phyloP scores from a whole-genome alignment of 768 basidiomycete genomes.

The Lepiota brunneoincarnata region DNA sequence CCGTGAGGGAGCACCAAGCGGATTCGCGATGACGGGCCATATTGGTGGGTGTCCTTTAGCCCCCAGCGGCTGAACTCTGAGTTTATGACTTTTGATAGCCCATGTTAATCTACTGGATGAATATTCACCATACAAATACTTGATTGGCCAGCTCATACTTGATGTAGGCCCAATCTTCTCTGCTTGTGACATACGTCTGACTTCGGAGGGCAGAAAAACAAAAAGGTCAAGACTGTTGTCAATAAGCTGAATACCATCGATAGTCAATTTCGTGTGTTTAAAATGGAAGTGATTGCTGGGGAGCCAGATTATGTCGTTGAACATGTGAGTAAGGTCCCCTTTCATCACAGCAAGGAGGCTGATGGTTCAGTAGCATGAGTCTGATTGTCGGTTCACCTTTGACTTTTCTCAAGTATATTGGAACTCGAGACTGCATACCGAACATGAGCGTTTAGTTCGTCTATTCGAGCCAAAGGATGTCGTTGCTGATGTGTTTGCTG shows the following conservation, averaged over 20 bases:
- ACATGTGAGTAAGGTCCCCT: constrained; percentile 55
- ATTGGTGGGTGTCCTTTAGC: constrained; percentile 58
- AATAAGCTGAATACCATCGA: constrained; percentile 92
- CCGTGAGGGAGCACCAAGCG: constrained; percentile 75
- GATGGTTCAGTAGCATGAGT: constrained; percentile 60
- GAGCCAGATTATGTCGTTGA: constrained; percentile 83
- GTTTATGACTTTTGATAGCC: constrained; percentile 41
- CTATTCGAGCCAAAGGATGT: constrained; percentile 74
- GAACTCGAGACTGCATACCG: constrained; percentile 93
- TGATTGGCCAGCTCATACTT: constrained; percentile 90
- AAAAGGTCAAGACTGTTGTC: constrained; percentile 79
- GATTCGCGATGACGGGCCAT: constrained; percentile 89
- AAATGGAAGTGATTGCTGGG: constrained; percentile 96
- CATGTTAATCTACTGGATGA: constrained; percentile 90
- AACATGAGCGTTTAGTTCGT: constrained; percentile 83
- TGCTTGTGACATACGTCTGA: constrained; percentile 4
- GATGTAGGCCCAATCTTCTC: constrained; percentile 55
- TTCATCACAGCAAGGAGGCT: background rate
- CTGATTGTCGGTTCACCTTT: constrained; percentile 84
- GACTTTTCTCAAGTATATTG: constrained; percentile 97
- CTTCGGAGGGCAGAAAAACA: constrained; percentile 70
- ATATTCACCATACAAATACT: constrained; percentile 86
- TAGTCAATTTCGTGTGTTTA: constrained; percentile 85
- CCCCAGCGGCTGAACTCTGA: background rate
- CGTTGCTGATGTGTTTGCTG: constrained; percentile 92